phyloP scores from a whole-genome alignment of 257 asterid genomes.

The Scutellaria galericulata region DNA sequence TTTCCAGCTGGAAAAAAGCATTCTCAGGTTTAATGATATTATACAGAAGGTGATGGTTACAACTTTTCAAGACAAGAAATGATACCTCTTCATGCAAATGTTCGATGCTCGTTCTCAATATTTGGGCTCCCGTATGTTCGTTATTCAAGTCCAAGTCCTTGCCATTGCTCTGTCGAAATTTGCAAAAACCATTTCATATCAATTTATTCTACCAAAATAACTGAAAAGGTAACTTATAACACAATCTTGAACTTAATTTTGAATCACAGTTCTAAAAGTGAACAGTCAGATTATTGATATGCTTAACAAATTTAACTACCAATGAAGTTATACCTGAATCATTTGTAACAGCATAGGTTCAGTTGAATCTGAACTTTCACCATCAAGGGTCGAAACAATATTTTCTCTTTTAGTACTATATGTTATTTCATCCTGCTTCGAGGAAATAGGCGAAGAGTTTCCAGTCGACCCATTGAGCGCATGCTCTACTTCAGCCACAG shows the following conservation, averaged over 20 bases:
- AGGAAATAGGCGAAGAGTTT: conserved; percentile 41
- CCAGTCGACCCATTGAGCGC: conserved; percentile 38
- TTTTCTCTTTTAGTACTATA: conserved; percentile 29
- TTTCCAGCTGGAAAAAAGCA: conserved; percentile 73
- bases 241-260: conserved; percentile 1
- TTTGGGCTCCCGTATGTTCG: conserved; percentile 51
- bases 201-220: neutral
- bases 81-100: conserved; percentile 86
- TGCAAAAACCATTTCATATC: neutral
- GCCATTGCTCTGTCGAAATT: conserved; percentile 43
- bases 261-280: neutral
- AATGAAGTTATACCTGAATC: conserved; percentile 52
- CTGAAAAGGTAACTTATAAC: neutral
- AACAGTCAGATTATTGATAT: neutral
- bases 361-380: conserved; percentile 41
- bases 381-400: conserved; percentile 25
- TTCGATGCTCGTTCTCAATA: conserved; percentile 78
- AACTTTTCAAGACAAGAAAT: conserved; percentile 22
- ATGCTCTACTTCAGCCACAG: conserved; percentile 30
- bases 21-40: neutral
- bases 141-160: conserved; percentile 36
- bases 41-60: neutral
- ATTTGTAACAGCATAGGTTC: conserved; percentile 33
- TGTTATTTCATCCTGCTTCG: conserved; percentile 33
- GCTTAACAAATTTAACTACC: neutral